Base-by-base conservation (phyloP, 192 early-diverging fungal species). In the Coemansia sp. region DNA sequence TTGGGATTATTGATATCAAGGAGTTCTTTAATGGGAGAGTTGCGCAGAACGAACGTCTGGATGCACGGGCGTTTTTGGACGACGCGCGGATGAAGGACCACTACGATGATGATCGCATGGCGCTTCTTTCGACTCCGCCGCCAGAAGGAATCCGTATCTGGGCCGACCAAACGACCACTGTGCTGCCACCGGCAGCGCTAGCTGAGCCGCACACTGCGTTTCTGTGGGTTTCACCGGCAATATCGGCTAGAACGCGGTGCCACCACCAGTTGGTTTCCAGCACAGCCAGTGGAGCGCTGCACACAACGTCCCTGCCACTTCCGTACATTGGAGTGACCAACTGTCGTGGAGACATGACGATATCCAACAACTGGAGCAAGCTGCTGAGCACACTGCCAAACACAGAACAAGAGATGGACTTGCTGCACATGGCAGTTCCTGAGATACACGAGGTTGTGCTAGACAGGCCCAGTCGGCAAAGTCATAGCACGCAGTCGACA, bases 321-420 rank as follows among this genome's bases (percentile, higher is more conserved):
- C 47, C 65, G 56, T 65, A 62, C 24, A 51, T 72, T 14, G 70
- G 57, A 2, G 64, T 37, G 14, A 27, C 66, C n/a, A 70, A 60
- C 64, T 62, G 69, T 39, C 79, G 70, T 27, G 79, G 70, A 10
- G 67, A 69, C 41, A n/a, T 76, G 24, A 73, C 73, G 1, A 50
- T 72, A 25, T 51, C 73, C 3, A 75, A 70, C 60, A 82, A 82
- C 66, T 82, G 79, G 79, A 56, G 57, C 41, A n/a, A 41, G 55
- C 70, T 78, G 45, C 57, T 25, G 23, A 70, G 67, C 24, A 57
- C 54, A 24, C 53, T 60, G 7, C 61, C 69, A n/a, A 25, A 39
- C 15, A 62, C 66, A 1, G 60, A 63, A 25, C 50, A 60, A 14
- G 64, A 76, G 23, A 63, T 72, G 72, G 62, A 55, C 15, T 22